Evolutionary conservation across 2,329 filamentous ascomycete species (phyloP).

Genomic region (Aspergillus clavatus): DNA sequence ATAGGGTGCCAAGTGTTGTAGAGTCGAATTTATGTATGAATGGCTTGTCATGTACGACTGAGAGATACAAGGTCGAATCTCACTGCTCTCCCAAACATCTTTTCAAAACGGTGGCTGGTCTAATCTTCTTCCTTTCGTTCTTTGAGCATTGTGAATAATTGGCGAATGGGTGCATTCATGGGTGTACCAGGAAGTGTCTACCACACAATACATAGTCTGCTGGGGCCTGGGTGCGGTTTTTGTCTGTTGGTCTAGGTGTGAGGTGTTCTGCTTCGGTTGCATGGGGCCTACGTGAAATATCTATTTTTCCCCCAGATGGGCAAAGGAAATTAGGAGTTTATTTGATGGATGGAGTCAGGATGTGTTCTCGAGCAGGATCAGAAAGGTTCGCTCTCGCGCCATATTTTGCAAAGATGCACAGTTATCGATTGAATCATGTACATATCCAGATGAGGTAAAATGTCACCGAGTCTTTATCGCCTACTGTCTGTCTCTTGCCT

Average conservation of each 20-base stretch:
- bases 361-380: neutral
- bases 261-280: neutral
- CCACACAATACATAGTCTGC: neutral
- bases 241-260: neutral
- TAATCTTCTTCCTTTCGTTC: slow-evolving; percentile 6
- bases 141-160: slow-evolving; percentile 15
- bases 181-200: slow-evolving; percentile 5
- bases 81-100: slow-evolving; percentile 1
- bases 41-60: slow-evolving; percentile 20
- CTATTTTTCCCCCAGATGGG: neutral
- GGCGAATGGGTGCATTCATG: slow-evolving; percentile 8
- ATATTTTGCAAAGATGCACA: neutral
- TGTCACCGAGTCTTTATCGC: neutral
- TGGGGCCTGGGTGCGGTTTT: too few relatives aligned
- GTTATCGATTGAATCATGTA: neutral
- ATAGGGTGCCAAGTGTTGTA: slow-evolving; percentile 16
- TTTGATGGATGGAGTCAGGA: neutral
- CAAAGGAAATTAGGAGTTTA: neutral
- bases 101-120: neutral
- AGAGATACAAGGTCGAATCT: slow-evolving; percentile 11
- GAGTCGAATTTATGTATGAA: slow-evolving; percentile 19
- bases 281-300: neutral
- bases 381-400: too few relatives aligned
- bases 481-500: neutral
- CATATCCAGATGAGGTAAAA: neutral